Percentiles rank a stretch among this genome's conserved stretches.
Evolutionary conservation across 805 yeast genomes (phyloP).

Genomic region (Zygosaccharomyces gambellarensis): DNA sequence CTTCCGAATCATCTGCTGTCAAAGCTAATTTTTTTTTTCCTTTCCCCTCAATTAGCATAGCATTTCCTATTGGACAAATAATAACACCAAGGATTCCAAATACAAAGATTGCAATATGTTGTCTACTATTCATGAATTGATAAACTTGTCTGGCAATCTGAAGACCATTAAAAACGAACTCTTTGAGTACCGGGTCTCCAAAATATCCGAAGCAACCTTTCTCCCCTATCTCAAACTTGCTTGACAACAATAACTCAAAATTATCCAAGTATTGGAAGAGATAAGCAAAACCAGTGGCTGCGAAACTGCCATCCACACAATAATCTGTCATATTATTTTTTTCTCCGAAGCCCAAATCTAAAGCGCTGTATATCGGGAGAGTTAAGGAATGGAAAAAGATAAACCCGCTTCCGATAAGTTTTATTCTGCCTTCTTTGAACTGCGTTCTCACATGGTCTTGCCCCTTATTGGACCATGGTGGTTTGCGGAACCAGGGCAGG

Average conservation of each 20-base stretch:
- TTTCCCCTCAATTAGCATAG: not conserved
- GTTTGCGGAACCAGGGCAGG: not conserved
- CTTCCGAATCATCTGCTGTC: no score
- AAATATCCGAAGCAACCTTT: not conserved
- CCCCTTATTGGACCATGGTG: not conserved
- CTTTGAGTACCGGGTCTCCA: not conserved
- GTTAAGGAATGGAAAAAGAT: not conserved
- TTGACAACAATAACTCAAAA: not conserved
- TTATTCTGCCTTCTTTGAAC: not conserved
- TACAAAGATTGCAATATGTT: not conserved
- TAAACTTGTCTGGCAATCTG: not conserved
- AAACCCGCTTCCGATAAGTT: not conserved
- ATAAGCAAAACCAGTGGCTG: not conserved
- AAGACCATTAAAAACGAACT: not conserved
- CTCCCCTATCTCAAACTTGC: not conserved
- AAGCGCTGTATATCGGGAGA: not conserved
- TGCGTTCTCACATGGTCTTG: not conserved
- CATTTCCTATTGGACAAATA: not conserved
- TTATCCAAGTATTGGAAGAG: constrained; percentile 1
- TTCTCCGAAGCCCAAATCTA: not conserved
- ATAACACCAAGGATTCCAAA: not conserved
- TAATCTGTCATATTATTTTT: not conserved
- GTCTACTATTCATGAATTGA: not conserved
- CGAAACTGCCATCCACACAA: not conserved
- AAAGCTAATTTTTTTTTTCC: no score